Evolutionary conservation across 805 yeast species (phyloP).

Genomic region (Lipomyces anomalus): DNA sequence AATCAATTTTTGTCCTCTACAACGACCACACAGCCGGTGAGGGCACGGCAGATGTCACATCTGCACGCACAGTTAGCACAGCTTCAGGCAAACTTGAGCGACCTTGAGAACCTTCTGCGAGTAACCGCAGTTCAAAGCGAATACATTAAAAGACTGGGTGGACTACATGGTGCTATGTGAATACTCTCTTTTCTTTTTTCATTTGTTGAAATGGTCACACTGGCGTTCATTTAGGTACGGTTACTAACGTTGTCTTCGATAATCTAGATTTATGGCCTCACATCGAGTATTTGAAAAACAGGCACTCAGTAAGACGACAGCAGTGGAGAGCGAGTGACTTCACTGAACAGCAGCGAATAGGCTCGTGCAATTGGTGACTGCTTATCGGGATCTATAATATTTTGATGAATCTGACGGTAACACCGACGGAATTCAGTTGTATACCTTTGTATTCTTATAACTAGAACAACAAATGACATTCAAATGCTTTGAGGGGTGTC

Average conservation of each 20-base stretch:
- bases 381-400: too few species aligned
- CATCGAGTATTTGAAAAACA: conserved; percentile 30
- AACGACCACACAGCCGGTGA: too few species aligned
- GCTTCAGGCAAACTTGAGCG: conserved; percentile 51
- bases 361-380: too few species aligned
- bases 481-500: too few species aligned
- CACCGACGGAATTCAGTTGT: too few species aligned
- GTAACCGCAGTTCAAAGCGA: conserved; percentile 50
- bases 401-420: too few species aligned
- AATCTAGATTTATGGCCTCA: conserved; percentile 31
- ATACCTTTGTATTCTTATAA: too few species aligned
- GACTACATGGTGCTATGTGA: conserved; percentile 51
- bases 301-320: neutral
- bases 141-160: conserved; percentile 48
- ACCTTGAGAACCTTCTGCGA: conserved; percentile 46
- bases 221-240: neutral
- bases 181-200: conserved; percentile 16
- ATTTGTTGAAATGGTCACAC: neutral
- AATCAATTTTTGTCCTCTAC: too few species aligned
- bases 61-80: conserved; percentile 49
- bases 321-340: too few species aligned
- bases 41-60: conserved; percentile 46
- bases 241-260: neutral
- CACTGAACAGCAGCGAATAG: too few species aligned
- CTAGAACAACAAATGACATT: too few species aligned